Percentiles rank a stretch among this genome's conserved stretches.
Conservation (phyloP, 495 filamentous ascomycete genomes). For the Xylaria cubensis region DNA sequence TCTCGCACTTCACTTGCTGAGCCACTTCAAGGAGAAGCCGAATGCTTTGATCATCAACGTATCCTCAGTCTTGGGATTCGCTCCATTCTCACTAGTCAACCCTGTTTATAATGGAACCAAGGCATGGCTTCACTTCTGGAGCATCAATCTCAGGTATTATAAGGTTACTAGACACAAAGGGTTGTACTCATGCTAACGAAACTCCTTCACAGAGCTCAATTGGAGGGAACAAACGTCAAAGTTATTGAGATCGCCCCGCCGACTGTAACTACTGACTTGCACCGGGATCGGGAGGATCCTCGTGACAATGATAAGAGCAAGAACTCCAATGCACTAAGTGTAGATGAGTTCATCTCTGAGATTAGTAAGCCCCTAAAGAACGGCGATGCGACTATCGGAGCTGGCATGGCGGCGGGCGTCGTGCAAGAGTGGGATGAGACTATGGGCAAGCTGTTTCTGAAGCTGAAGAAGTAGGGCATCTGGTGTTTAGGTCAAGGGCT, state of each 20-base stretch:
- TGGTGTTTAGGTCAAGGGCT: too few species aligned
- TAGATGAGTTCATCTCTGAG: conserved; percentile 1
- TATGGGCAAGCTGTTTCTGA: conserved; percentile 31
- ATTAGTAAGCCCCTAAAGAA: conserved; percentile 46
- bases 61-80: conserved; percentile 52
- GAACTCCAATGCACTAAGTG: not conserved
- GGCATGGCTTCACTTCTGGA: conserved; percentile 57
- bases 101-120: conserved; percentile 59
- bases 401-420: conserved; percentile 41
- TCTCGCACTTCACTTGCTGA: conserved; percentile 47
- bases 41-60: conserved; percentile 53
- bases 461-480: too few species aligned
- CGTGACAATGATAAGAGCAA: conserved; percentile 59
- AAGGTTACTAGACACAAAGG: not conserved
- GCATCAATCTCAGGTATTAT: conserved; percentile 45
- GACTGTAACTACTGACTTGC: conserved; percentile 55
- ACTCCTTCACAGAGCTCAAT: conserved; percentile 39
- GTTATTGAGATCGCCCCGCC: conserved; percentile 57
- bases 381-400: conserved; percentile 48
- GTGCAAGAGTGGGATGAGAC: conserved; percentile 50
- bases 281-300: conserved; percentile 56
- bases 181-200: not conserved
- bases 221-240: conserved; percentile 41
- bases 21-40: conserved; percentile 46
- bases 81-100: conserved; percentile 52